Evolutionary conservation across 257 asterid genomes (phyloP), one percentile per base, ranked within the genome.

Genomic region (Ocimum tenuiflorum): DNA sequence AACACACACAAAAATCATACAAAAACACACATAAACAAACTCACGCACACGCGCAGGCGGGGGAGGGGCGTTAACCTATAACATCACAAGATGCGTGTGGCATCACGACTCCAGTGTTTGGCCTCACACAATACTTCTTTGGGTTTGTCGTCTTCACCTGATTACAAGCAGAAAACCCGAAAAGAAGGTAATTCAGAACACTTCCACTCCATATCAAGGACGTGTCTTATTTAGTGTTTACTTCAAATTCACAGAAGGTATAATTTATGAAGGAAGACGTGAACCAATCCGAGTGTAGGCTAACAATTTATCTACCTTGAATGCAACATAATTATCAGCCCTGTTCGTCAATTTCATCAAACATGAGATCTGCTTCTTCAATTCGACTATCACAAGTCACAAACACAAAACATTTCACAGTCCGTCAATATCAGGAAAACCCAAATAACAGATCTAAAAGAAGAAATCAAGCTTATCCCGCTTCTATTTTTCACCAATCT

Each of bases 331-430:
- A 59, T 68, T 77, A 39, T 84, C 88, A 1, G 91, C 66, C 64
- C 80, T 89, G 85, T 89, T 89, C 45, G 80, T 68, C 56, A 89
- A 75, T 76, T 78, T 85, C 86, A 89, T 67, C 61, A 92, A 78
- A 75, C 96, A 86, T 50, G 88, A 69, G 90, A 89, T 89, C 90
- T 86, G 96, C 85, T 84, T 86, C 88, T 81, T 86, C 88, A 86
- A 76, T 80, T 86, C 95, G 51, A 89, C 96, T 79, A 51, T 63
- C n/a, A 24, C 63, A 47, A 49, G 53, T 24, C 49, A 63, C 36
- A 77, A 49, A 63, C 43, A 38, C 19, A 63, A 77, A 27, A 20
- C 12, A 62, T 24, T 62, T 22, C 33, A 62, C 43, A 29, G 43
- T 81, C 33, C 73, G 58, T 66, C 54, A 65, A 24, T 51, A 29